These are phyloP conservation scores for Poa pratensis DNA, from an alignment of 176 grass and related monocot species.

Conservation along the genomic window DNA sequence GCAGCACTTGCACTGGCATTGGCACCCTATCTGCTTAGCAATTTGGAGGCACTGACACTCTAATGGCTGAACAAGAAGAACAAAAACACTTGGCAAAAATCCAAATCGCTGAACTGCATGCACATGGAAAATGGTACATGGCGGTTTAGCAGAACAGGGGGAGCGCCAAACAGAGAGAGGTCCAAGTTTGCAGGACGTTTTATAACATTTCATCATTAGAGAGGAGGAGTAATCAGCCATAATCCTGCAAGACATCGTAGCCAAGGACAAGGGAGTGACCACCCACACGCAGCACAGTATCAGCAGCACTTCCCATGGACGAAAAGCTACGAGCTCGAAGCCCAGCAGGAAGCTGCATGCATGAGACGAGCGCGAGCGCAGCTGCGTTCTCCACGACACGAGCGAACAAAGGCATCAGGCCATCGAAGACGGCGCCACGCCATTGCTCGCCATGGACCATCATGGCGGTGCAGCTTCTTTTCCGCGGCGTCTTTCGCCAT, in stretches of 20 bases:
- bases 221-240: neutral
- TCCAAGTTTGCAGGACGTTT: neutral
- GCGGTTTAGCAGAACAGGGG: neutral
- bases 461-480: conserved; percentile 48
- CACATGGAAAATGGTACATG: neutral
- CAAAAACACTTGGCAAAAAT: neutral
- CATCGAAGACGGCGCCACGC: conserved; percentile 19
- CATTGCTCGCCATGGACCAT: conserved; percentile 10
- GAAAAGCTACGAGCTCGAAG: conserved; percentile 2
- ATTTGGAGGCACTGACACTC: neutral
- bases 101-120: neutral
- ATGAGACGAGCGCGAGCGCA: neutral
- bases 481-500: conserved; percentile 34
- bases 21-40: neutral
- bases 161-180: neutral
- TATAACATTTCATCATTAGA: neutral
- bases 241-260: neutral
- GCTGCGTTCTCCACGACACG: neutral
- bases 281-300: neutral
- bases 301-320: neutral
- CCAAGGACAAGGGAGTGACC: neutral
- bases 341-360: conserved; percentile 28
- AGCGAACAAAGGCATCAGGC: neutral
- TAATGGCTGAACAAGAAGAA: neutral
- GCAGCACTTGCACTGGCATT: neutral